A percentile compares a stretch with the other conserved stretches of the same genome.
These are phyloP conservation scores for Priceomyces castillae DNA, from an alignment of 805 yeast genomes.

Conservation along the genomic window DNA sequence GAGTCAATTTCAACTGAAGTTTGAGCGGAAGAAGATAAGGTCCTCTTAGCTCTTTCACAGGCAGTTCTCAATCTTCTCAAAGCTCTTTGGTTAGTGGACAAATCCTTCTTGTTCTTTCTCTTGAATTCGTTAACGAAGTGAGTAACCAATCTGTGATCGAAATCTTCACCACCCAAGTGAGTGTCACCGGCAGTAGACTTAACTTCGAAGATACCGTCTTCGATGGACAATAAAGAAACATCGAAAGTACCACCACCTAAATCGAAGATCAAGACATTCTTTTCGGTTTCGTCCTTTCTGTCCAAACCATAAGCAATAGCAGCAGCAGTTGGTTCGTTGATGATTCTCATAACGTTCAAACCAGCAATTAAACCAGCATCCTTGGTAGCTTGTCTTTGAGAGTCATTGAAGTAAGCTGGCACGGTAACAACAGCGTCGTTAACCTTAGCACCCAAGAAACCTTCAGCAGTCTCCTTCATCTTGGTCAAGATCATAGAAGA, in stretches of 20 bases:
- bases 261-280: slow-evolving; percentile 88
- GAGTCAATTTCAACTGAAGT: slow-evolving; percentile 96
- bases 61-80: slow-evolving; percentile 93
- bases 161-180: slow-evolving; percentile 97
- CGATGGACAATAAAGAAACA: slow-evolving; percentile 83
- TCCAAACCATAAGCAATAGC: slow-evolving; percentile 47
- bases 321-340: slow-evolving; percentile 46
- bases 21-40: slow-evolving; percentile 91
- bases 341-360: slow-evolving; percentile 43
- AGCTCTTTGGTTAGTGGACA: slow-evolving; percentile 78
- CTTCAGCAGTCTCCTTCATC: slow-evolving; percentile 94
- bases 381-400: slow-evolving; percentile 45
- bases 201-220: slow-evolving; percentile 90
- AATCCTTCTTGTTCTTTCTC: slow-evolving; percentile 88
- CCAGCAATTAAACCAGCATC: slow-evolving; percentile 47
- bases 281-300: slow-evolving; percentile 64
- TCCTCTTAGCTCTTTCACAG: slow-evolving; percentile 97
- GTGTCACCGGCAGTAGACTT: slow-evolving; percentile 95
- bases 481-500: slow-evolving; percentile 89
- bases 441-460: slow-evolving; percentile 78
- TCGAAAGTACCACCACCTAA: slow-evolving; percentile 98
- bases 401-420: slow-evolving; percentile 44
- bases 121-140: slow-evolving; percentile 91
- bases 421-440: slow-evolving; percentile 49
- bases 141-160: slow-evolving; percentile 83